Conservation (phyloP, 23 red algal genomes). For the Gracilaria caudata region DNA sequence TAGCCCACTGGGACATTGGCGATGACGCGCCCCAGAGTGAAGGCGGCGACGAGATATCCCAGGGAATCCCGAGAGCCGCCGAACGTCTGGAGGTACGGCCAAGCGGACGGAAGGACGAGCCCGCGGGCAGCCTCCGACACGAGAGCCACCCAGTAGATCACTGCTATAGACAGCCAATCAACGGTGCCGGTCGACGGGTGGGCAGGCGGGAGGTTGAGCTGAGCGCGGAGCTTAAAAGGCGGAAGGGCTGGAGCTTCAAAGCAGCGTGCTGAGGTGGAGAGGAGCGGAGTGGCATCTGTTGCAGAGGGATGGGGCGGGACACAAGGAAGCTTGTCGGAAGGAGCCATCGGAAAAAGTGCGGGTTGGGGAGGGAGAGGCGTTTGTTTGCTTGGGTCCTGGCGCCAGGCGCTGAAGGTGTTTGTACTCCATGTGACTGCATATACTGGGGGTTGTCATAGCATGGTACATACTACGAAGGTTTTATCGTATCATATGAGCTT, state of each 20-base stretch:
- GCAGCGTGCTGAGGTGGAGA: background rate
- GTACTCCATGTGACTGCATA: too few species aligned
- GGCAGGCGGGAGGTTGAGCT: too few species aligned
- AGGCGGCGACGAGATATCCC: constrained; percentile 81
- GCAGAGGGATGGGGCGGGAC: constrained; percentile 1
- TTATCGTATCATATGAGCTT: too few species aligned
- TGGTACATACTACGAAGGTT: too few species aligned
- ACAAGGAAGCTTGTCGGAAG: background rate
- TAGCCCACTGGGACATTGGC: constrained; percentile 85
- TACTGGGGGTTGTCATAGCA: too few species aligned
- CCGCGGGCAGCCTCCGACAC: constrained; percentile 87
- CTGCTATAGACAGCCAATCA: constrained; percentile 49
- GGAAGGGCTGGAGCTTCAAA: too few species aligned
- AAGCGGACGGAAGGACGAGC: constrained; percentile 84
- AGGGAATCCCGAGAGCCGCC: constrained; percentile 69
- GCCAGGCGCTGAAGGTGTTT: too few species aligned
- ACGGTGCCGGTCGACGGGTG: background rate
- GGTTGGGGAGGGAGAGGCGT: constrained; percentile 14
- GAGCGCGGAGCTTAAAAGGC: too few species aligned
- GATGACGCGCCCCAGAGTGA: constrained; percentile 83
- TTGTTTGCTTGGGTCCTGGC: constrained; percentile 29
- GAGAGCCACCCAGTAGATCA: constrained; percentile 58
- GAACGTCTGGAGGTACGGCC: constrained; percentile 73
- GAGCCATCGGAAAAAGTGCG: constrained; percentile 33
- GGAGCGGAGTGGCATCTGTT: background rate